Base-by-base conservation (phyloP, 495 filamentous ascomycete species). In the Daldinia bambusicola region DNA sequence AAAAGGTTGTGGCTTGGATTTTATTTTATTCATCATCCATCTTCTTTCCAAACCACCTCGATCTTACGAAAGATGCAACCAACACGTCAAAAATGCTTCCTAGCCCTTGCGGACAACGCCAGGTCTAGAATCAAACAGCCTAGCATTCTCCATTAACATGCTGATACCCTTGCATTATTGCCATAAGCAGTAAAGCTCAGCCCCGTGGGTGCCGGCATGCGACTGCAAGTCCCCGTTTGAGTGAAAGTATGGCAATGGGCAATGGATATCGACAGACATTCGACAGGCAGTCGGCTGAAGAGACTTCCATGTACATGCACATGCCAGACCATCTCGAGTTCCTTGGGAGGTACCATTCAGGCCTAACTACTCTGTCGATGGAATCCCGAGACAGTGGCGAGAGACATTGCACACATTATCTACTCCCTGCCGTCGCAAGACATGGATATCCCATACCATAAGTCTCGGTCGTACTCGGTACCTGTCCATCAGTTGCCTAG, bases 141-240 rank as follows among this genome's bases (percentile, higher is more conserved):
- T 69, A 43, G 57, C 58, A 73, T 73, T 66, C 66, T 60, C 66
- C 38, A 73, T 66, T 66, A 63, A 59, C 61, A 58, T 43, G 31
- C 55, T 66, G 37, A 55, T 40, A 69, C 7, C 66, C 61, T 37
- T 66, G 57, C 14, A 40, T 38, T 48, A 62, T 51, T 58, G 36
- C 70, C 45, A 2, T 55, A 73, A 55, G 7, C 16, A 9, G 66
- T 8, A 10, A 66, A 66, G 70, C 53, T 31, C 18, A 34, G 65
- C 69, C 70, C 66, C 66, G n/a, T 73, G 70, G 66, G 62, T 59
- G 30, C 58, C 70, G 66, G 70, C 70, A 73, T 73, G 60, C 62
- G 43, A 43, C 62, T 53, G 60, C 64, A 59, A 51, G 48, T 22
- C 61, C 57, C 26, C 55, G 52, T 56, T 30, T 31, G 43, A 52